Evolutionary conservation across 169 alveolate species (phyloP).

Genomic region (Blepharisma undulans): DNA sequence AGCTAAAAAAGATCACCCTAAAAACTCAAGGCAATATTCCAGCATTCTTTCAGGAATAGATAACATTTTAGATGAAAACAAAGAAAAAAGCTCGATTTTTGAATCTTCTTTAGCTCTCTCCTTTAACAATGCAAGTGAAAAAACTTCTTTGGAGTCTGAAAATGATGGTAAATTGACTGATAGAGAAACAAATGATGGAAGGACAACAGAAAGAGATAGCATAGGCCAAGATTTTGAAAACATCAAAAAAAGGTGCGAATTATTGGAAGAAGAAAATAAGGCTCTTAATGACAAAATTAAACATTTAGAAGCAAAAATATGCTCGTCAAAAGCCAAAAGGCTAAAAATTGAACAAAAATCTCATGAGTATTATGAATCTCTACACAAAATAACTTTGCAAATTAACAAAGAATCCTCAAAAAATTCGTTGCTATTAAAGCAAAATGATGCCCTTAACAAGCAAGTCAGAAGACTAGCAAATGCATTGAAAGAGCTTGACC

Average conservation of each 20-base stretch:
- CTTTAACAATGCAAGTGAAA: background rate
- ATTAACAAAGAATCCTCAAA: slow-evolving; percentile 15
- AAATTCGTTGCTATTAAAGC: background rate
- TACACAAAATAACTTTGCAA: background rate
- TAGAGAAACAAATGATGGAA: background rate
- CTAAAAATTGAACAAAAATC: background rate
- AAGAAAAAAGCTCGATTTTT: background rate
- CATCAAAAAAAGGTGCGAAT: background rate
- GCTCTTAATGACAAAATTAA: background rate
- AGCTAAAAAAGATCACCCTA: background rate
- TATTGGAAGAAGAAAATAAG: background rate
- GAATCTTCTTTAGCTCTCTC: background rate
- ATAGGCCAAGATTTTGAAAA: background rate
- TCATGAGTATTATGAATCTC: slow-evolving; percentile 19
- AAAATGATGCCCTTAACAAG: background rate
- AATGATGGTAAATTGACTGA: background rate
- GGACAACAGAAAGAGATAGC: background rate
- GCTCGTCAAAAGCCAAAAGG: background rate
- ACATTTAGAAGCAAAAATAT: background rate
- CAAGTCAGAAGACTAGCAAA: background rate
- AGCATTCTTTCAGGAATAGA: background rate
- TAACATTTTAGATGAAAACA: background rate
- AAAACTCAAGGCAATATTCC: background rate
- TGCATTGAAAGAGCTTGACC: background rate
- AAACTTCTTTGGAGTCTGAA: background rate